Evolutionary conservation across 768 basidiomycete genomes (phyloP).

Genomic region (Leccinum longicurvipes): DNA sequence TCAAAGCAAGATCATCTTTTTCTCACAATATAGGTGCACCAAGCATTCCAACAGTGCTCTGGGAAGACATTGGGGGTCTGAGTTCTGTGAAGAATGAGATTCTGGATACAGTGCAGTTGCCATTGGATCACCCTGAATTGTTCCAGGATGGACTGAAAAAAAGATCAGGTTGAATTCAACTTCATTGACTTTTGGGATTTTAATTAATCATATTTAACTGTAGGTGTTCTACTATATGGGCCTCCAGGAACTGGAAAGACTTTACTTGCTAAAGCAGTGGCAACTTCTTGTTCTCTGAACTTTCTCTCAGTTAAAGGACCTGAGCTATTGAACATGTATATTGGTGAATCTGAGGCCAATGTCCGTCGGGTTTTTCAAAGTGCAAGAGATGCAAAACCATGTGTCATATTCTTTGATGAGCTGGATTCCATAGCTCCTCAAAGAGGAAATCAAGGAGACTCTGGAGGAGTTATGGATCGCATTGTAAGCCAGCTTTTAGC

Average conservation of each 20-base stretch:
- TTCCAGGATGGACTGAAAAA: constrained; percentile 93
- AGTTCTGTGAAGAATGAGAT: constrained; percentile 87
- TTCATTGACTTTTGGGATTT: not conserved
- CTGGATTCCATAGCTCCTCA: constrained; percentile 94
- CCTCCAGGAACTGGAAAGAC: constrained; percentile 98
- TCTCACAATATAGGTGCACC: constrained; percentile 96
- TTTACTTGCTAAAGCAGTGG: constrained; percentile 91
- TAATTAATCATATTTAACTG: not conserved
- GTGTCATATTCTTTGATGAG: constrained; percentile 97
- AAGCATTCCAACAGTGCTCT: constrained; percentile 90
- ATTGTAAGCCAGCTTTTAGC: constrained; percentile 94
- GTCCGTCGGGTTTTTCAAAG: constrained; percentile 89
- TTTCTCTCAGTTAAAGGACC: constrained; percentile 98
- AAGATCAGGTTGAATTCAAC: constrained; percentile 64
- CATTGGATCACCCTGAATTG: constrained; percentile 84
- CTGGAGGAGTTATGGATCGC: constrained; percentile 96
- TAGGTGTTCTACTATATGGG: constrained; percentile 89
- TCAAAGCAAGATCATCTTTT: constrained; percentile 70
- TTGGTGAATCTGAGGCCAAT: constrained; percentile 97
- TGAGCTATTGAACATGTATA: constrained; percentile 96
- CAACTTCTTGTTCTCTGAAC: constrained; percentile 91
- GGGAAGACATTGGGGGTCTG: constrained; percentile 97
- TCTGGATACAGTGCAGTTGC: constrained; percentile 91
- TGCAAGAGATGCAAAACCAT: constrained; percentile 88
- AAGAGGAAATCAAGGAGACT: constrained; percentile 92